A percentile compares a stretch with the other conserved stretches of the same genome.
Evolutionary conservation across 306 rosid species (phyloP).

Genomic region (Citrullus colocynthis): DNA sequence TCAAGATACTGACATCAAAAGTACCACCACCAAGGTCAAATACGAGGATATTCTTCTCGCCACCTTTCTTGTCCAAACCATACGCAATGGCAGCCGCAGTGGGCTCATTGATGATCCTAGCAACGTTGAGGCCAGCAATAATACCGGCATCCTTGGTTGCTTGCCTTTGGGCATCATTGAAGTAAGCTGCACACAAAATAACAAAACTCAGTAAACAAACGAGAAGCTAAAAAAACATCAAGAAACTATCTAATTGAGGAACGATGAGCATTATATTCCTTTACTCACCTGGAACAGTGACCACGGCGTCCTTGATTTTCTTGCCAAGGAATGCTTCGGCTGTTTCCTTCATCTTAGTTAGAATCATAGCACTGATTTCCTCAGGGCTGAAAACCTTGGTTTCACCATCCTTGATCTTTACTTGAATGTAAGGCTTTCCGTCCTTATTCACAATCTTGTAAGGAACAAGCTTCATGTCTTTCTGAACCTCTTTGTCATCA

Average conservation of each 20-base stretch:
- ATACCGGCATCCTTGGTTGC: conserved; percentile 99
- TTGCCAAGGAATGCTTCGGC: conserved; percentile 96
- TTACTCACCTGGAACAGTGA: conserved; percentile 79
- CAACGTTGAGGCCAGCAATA: conserved; percentile 92
- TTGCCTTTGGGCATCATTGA: conserved; percentile 98
- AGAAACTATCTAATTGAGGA: not conserved
- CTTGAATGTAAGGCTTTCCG: conserved; percentile 94
- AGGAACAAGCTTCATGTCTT: conserved; percentile 78
- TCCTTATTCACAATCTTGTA: conserved; percentile 92
- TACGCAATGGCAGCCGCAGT: conserved; percentile 97
- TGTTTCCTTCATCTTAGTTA: conserved; percentile 91
- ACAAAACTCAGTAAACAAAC: not conserved
- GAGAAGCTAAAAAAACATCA: not conserved
- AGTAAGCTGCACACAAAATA: conserved; percentile 54
- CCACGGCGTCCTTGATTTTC: conserved; percentile 80
- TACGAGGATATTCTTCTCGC: conserved; percentile 97
- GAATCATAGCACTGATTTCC: conserved; percentile 87
- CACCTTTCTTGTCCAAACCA: conserved; percentile 96
- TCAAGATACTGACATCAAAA: conserved; percentile 95
- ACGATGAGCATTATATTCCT: not conserved
- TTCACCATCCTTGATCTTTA: conserved; percentile 75
- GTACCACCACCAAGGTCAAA: conserved; percentile 99
- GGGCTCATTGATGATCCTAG: conserved; percentile 94
- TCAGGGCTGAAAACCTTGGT: conserved; percentile 96
- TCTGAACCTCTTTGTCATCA: conserved; percentile 84